Percentiles rank a stretch among this genome's conserved stretches.
These are phyloP conservation scores for Hypoxylon fragiforme DNA, from an alignment of 495 filamentous ascomycete species.

Conservation along the genomic window DNA sequence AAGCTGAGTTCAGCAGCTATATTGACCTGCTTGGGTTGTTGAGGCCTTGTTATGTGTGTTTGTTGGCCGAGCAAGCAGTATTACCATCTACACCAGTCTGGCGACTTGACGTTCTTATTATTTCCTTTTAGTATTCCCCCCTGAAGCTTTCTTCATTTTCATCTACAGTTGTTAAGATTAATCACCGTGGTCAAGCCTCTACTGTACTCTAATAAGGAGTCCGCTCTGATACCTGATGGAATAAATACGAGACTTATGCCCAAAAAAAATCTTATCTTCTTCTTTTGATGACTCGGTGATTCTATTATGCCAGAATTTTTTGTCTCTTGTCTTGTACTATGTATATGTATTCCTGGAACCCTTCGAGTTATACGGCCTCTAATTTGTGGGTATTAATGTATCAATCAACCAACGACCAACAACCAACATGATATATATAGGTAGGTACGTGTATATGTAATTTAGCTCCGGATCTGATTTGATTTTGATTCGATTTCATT, in stretches of 20 bases:
- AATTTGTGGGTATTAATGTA: too few relatives aligned
- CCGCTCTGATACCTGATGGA: conserved; percentile 52
- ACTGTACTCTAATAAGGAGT: conserved; percentile 48
- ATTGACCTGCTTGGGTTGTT: conserved; percentile 26
- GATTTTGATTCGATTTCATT: too few relatives aligned
- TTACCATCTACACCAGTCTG: conserved; percentile 36
- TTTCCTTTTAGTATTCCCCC: conserved; percentile 45
- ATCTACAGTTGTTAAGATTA: conserved; percentile 40
- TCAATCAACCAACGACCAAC: too few relatives aligned
- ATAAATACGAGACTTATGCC: conserved; percentile 44
- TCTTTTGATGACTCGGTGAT: too few relatives aligned
- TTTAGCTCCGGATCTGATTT: too few relatives aligned
- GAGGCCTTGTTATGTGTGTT: conserved; percentile 35
- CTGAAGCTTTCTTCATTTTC: conserved; percentile 35
- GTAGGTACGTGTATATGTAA: neutral
- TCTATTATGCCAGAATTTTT: too few relatives aligned
- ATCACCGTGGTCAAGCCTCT: conserved; percentile 41
- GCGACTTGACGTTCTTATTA: conserved; percentile 40
- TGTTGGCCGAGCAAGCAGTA: conserved; percentile 39
- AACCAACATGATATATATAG: too few relatives aligned
- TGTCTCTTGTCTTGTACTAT: conserved; percentile 1
- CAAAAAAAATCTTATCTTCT: too few relatives aligned
- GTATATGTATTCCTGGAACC: too few relatives aligned
- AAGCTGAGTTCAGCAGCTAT: conserved; percentile 21
- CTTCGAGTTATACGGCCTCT: too few relatives aligned